Evolutionary conservation across 2,329 filamentous ascomycete species (phyloP).

Genomic region (Huntiella savannae): DNA sequence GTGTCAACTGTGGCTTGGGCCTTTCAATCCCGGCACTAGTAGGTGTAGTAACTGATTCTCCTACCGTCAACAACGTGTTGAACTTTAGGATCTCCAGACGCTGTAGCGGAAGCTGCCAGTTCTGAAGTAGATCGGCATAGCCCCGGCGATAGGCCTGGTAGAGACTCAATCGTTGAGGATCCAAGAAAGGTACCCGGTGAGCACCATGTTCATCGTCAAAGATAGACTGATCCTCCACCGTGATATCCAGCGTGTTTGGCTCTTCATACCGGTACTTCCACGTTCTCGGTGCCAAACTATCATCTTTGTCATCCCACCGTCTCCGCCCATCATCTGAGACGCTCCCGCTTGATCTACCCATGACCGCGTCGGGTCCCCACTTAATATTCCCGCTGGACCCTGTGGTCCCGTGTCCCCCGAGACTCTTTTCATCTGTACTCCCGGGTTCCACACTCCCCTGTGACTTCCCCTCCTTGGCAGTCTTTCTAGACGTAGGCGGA

Average conservation of each 20-base stretch:
- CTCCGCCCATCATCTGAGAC: conserved; percentile 34
- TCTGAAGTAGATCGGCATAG: conserved; percentile 50
- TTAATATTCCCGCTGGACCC: conserved; percentile 21
- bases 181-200: conserved; percentile 38
- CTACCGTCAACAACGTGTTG: conserved; percentile 33
- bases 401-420: conserved; percentile 14
- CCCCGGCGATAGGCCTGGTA: conserved; percentile 43
- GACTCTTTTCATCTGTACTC: not conserved
- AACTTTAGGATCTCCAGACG: conserved; percentile 52
- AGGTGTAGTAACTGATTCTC: no score
- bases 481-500: conserved; percentile 25
- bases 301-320: not conserved
- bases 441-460: conserved; percentile 28
- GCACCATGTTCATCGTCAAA: conserved; percentile 49
- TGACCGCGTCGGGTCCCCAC: conserved; percentile 29
- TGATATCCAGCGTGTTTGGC: conserved; percentile 23
- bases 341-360: conserved; percentile 23
- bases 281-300: not conserved
- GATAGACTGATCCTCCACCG: conserved; percentile 39
- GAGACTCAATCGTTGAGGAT: conserved; percentile 26
- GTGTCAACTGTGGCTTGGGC: conserved; percentile 18
- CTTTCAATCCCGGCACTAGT: not conserved
- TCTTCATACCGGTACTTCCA: conserved; percentile 10
- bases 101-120: conserved; percentile 43
- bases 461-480: conserved; percentile 39